These are phyloP conservation scores for Blastocystis hominis DNA, from an alignment of 352 stramenopile genomes.

Conservation along the genomic window DNA sequence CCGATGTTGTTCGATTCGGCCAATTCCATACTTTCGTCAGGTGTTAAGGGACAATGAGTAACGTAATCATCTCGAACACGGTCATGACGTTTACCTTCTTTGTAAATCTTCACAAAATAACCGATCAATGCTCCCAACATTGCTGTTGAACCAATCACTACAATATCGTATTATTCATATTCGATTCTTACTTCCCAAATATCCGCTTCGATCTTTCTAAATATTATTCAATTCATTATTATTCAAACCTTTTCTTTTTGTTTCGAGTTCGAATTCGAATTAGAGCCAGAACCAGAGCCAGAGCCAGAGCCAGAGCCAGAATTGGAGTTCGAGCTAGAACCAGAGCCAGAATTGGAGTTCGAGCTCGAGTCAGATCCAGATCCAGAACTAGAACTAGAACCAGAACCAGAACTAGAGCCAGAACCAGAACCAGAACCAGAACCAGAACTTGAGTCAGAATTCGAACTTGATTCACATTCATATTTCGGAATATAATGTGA, in stretches of 20 bases:
- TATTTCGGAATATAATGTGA: no score
- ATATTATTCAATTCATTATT: not conserved
- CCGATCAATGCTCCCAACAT: not conserved
- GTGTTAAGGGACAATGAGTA: not conserved
- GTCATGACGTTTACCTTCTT: conserved; percentile 5
- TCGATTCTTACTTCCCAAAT: not conserved
- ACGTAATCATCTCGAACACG: not conserved
- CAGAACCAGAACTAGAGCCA: no score
- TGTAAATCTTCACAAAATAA: conserved; percentile 23
- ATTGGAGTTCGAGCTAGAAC: no score
- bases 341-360: no score
- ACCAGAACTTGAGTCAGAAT: no score
- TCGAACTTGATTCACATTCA: no score
- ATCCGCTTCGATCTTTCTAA: not conserved
- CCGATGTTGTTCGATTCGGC: not conserved
- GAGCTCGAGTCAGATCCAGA: no score
- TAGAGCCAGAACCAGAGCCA: no score
- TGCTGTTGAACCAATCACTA: not conserved
- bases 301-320: no score
- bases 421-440: no score
- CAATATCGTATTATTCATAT: not conserved
- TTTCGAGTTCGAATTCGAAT: no score
- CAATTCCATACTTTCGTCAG: not conserved
- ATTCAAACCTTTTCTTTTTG: not conserved
- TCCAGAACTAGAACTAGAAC: no score